phyloP scores from a whole-genome alignment of 1,284 basidiomycete species.

The Ganoderma lingzhi region DNA sequence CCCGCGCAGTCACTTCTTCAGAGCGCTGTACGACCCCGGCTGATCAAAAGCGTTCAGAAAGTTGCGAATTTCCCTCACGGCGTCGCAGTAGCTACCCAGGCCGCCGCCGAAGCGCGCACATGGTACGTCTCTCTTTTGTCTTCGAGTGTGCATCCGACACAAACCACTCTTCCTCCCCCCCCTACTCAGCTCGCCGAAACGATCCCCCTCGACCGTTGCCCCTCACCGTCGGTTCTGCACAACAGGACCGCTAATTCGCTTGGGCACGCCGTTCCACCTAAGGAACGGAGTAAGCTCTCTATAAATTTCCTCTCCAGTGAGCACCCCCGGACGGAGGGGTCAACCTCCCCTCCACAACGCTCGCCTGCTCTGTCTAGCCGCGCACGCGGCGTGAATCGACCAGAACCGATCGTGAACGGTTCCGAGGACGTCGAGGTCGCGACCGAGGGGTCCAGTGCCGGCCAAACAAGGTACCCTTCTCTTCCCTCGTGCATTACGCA shows the following conservation, averaged over 20 bases:
- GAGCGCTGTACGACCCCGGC: constrained; percentile 10
- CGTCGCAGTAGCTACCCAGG: constrained; percentile 1
- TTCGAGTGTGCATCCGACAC: not conserved
- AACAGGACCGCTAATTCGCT: constrained; percentile 5
- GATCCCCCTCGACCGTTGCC: constrained; percentile 16
- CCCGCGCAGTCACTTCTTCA: constrained; percentile 16
- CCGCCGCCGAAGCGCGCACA: constrained; percentile 6
- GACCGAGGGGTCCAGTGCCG: constrained; percentile 20
- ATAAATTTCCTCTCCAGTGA: constrained; percentile 29
- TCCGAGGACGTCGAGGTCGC: constrained; percentile 24
- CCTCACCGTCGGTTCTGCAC: constrained; percentile 16
- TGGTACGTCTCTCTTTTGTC: constrained; percentile 16
- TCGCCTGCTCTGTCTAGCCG: constrained; percentile 28
- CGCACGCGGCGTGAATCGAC: constrained; percentile 29
- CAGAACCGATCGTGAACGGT: constrained; percentile 9
- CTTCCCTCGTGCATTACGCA: not conserved
- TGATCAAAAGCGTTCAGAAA: constrained; percentile 14
- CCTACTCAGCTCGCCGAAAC: constrained; percentile 18
- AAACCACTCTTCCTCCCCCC: constrained; percentile 1
- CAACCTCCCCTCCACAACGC: constrained; percentile 8
- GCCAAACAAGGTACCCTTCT: constrained; percentile 21
- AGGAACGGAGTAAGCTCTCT: constrained; percentile 31
- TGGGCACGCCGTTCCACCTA: constrained; percentile 22
- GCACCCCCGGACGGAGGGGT: constrained; percentile 18
- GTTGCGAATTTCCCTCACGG: not conserved